These are phyloP conservation scores for Gossypium laxum DNA, from an alignment of 441 rosid genomes.

Conservation along the genomic window DNA sequence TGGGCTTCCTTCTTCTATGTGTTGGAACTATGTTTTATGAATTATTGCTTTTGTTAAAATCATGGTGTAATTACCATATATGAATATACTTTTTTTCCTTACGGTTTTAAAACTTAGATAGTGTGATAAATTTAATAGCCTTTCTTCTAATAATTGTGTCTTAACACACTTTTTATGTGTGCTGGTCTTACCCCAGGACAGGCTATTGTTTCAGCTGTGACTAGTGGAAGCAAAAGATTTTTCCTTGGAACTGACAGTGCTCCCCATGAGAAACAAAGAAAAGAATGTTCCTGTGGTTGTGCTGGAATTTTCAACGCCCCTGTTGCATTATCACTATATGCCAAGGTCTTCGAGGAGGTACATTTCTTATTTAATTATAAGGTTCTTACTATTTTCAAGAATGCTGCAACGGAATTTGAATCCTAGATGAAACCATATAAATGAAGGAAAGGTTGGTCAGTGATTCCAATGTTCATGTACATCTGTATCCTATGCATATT, in stretches of 20 bases:
- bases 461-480: background rate
- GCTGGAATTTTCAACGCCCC: conserved; percentile 88
- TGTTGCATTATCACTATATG: conserved; percentile 61
- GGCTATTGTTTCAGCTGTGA: conserved; percentile 82
- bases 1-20: no score
- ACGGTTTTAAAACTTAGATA: background rate
- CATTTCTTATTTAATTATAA: background rate
- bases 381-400: background rate
- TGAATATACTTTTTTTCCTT: background rate
- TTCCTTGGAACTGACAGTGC: conserved; percentile 98
- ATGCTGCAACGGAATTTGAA: background rate
- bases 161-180: background rate
- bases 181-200: conserved; percentile 37
- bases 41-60: background rate
- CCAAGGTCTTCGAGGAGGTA: conserved; percentile 92
- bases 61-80: background rate
- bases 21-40: background rate
- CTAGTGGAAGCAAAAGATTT: conserved; percentile 71
- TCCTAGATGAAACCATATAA: background rate
- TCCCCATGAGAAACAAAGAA: conserved; percentile 67
- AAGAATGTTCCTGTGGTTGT: conserved; percentile 77
- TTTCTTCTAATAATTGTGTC: background rate
- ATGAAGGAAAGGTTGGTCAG: background rate
- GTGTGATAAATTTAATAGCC: background rate
- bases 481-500: background rate